Evolutionary conservation across 2,329 filamentous ascomycete species (phyloP), one percentile per base, ranked within the genome.

Genomic region (Xylaria sp.): DNA sequence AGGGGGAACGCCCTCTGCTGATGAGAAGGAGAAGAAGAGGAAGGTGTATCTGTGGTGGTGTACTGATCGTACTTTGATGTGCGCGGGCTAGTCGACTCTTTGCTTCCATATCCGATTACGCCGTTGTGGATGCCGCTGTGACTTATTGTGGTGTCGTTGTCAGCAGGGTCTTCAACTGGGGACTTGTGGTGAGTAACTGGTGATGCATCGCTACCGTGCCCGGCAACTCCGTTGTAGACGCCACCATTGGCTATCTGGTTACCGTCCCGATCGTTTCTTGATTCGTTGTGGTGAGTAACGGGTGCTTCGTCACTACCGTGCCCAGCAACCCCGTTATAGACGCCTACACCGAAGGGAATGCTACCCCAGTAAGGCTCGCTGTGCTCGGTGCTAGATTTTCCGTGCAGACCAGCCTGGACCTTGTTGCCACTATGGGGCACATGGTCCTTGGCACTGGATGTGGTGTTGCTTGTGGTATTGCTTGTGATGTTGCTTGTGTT

Each of bases 341-440:
- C 63, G 1, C 76, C 75, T 6, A 66, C 68, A 3, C 76, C 76
- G 20, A 71, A 69, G n/a, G 77, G 73, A 25, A 76, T 71, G 44
- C 75, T 72, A 18, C 75, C 76, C 75, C 76, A 77, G 58, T 78
- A 78, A 1, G 76, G 72, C 10, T 77, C 74, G 1, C 69, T 34
- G 48, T 74, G 62, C 0, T 66, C 58, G n/a, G 72, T 37, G 7
- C 64, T 57, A 1, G 73, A 66, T 50, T 70, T 67, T 8, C 59
- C 72, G 1, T 65, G 56, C 23, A 69, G 34, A 13, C 70, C 70
- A 18, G 66, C 72, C 28, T 71, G 71, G 3, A 72, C 67, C 3
- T 62, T 63, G 62, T 74, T 74, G 15, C 62, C 65, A 18, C 65
- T 39, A 7, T 48, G 28, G 10, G n/a, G 25, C 25, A 4, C 54